Evolutionary conservation across 371 early-diverging fungal species (phyloP), one percentile per base, ranked within the genome.

Genomic region (Rhizopus microsporus): DNA sequence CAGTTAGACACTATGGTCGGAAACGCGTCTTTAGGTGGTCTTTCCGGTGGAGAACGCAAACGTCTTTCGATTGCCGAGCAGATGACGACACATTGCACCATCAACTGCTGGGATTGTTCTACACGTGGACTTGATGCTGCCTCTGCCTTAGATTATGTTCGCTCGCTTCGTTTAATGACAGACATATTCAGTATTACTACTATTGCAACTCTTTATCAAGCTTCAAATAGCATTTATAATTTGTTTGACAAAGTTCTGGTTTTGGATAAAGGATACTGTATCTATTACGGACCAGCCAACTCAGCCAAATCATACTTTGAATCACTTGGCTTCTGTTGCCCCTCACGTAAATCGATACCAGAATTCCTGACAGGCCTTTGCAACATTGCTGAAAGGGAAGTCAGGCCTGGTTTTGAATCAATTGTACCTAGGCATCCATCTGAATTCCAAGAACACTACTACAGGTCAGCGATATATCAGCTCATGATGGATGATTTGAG

Each of bases 71-170:
- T 94, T 52, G 94, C 90, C 17, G 88, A 88, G 65, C 92, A 94
- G 71, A 86, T 96, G 56, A 85, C 93, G 2, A 83, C 89, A 3
- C 78, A 77, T 30, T 87, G 88, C 31, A 71, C 83, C 3, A 75
- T 92, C 62, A 85, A 88, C 57, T 81, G 90, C 62, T 88, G 92
- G 82, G 94, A 95, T 58, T 93, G 92, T 32, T 87, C 91, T 34
- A 92, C 92, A 1, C 84, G 88, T 55, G 95, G 96, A 57, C 73
- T 97, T n/a, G 98, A 97, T 75, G 86, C 93, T 7, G 87, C 92
- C 35, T 92, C 90, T 29, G 93, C 96, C 7, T 77, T 91, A 3
- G 90, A 91, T 57, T 89, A 88, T 57, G 76, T 85, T 15, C 75
- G 83, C 31, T 83, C 85, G 5, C 72, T 92, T 2, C 82, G 88